Evolutionary conservation across 1,139 yeast genomes (phyloP).

Genomic region (Blastobotrys petasosporus): DNA sequence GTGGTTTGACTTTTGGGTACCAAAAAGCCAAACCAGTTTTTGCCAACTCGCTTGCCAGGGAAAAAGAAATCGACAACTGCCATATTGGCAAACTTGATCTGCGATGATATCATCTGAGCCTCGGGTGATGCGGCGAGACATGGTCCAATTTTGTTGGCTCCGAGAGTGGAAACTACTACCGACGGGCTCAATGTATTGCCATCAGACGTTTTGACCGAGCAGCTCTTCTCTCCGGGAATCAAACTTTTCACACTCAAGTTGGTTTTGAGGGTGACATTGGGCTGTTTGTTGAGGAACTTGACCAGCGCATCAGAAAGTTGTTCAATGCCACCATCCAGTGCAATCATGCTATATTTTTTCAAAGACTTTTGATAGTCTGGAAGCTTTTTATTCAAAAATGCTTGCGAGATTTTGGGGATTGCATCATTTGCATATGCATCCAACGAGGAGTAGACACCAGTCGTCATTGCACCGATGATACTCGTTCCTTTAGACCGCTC

Average conservation of each 20-base stretch:
- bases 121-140: conserved; percentile 15
- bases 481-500: conserved; percentile 59
- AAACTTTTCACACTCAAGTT: conserved; percentile 19
- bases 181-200: conserved; percentile 17
- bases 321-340: conserved; percentile 30
- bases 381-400: conserved; percentile 20
- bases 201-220: conserved; percentile 4
- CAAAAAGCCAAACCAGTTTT: conserved; percentile 78
- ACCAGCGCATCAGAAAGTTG: conserved; percentile 30
- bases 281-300: conserved; percentile 37
- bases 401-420: conserved; percentile 25
- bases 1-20: conserved; percentile 52
- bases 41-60: conserved; percentile 26
- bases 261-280: conserved; percentile 43
- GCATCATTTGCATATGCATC: conserved; percentile 26
- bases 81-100: conserved; percentile 28
- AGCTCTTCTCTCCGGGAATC: conserved; percentile 4
- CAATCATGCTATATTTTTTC: conserved; percentile 26
- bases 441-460: conserved; percentile 27
- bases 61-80: conserved; percentile 35
- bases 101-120: conserved; percentile 17
- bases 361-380: conserved; percentile 16
- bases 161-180: conserved; percentile 29
- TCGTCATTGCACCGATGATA: conserved; percentile 39
- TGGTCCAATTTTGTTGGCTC: conserved; percentile 22